These are phyloP conservation scores for Pholiota adiposa DNA, from an alignment of 1,284 basidiomycete species.

Conservation along the genomic window DNA sequence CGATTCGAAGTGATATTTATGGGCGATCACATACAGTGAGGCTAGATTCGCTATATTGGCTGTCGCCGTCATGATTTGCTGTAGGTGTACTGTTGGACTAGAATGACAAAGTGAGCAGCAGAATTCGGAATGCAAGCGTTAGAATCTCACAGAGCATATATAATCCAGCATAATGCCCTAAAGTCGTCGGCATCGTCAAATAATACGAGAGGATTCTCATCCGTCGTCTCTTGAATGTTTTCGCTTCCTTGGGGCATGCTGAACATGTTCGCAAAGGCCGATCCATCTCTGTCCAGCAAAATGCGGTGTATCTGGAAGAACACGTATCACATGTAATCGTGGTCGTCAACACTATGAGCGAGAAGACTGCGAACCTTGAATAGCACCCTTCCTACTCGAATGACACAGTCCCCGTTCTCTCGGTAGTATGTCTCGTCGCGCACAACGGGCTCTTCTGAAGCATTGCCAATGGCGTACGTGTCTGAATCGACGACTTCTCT, in stretches of 20 bases:
- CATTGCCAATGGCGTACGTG: neutral
- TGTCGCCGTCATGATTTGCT: neutral
- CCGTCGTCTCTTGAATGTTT: neutral
- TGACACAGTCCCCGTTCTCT: conserved; percentile 12
- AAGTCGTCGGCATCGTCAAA: conserved; percentile 5
- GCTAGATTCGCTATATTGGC: neutral
- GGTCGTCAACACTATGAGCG: neutral
- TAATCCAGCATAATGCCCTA: conserved; percentile 5
- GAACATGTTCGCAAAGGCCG: neutral
- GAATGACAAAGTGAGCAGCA: neutral
- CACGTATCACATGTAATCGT: neutral
- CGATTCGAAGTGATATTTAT: conserved; percentile 5
- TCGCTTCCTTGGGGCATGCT: neutral
- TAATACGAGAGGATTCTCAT: conserved; percentile 1
- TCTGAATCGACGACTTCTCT: neutral
- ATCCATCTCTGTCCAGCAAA: neutral
- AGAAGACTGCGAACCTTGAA: conserved; percentile 7
- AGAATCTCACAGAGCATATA: conserved; percentile 2
- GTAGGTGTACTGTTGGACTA: neutral
- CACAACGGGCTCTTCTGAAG: neutral
- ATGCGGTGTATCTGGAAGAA: neutral
- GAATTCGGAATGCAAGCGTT: too few species aligned
- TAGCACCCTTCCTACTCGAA: conserved; percentile 10
- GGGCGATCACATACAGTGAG: neutral
- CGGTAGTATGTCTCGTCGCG: conserved; percentile 9